Evolutionary conservation across 1,284 basidiomycete species (phyloP).

Genomic region (Trichosporon asahii): DNA sequence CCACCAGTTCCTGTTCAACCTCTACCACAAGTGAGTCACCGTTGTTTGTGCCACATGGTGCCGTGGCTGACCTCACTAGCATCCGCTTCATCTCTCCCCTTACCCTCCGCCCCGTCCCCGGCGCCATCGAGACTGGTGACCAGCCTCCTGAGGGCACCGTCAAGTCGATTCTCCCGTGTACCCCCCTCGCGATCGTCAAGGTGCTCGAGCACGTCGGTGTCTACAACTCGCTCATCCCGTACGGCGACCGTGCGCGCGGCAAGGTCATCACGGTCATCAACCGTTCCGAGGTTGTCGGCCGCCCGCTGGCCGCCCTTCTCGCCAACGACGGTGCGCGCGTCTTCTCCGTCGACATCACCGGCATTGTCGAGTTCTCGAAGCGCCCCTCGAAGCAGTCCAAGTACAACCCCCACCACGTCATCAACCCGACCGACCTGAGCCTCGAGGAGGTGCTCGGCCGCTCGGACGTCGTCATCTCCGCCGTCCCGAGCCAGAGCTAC

Average conservation of each 20-base stretch:
- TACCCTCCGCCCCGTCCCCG: slow-evolving; percentile 48
- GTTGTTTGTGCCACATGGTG: not conserved
- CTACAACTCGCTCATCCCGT: slow-evolving; percentile 86
- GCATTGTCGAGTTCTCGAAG: slow-evolving; percentile 74
- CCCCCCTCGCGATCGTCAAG: slow-evolving; percentile 93
- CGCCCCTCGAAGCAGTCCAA: slow-evolving; percentile 58
- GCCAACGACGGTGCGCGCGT: slow-evolving; percentile 91
- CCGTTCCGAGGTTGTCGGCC: slow-evolving; percentile 75
- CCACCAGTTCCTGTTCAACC: slow-evolving; percentile 92
- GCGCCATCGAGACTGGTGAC: slow-evolving; percentile 24
- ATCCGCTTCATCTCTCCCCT: slow-evolving; percentile 61
- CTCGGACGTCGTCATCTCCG: slow-evolving; percentile 86
- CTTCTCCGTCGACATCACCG: slow-evolving; percentile 84
- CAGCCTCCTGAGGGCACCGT: slow-evolving; percentile 60
- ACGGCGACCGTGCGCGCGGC: slow-evolving; percentile 83
- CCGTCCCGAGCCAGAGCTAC: slow-evolving; percentile 80
- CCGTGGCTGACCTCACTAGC: slow-evolving; percentile 50
- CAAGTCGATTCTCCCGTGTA: slow-evolving; percentile 84
- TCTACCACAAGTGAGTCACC: slow-evolving; percentile 82
- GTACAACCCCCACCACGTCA: slow-evolving; percentile 80
- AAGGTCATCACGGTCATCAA: slow-evolving; percentile 38
- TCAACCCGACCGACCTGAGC: slow-evolving; percentile 63
- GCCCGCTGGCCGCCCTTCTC: slow-evolving; percentile 82
- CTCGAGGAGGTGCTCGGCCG: slow-evolving; percentile 73
- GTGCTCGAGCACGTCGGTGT: slow-evolving; percentile 85